Percentiles rank a stretch among this genome's conserved stretches.
Evolutionary conservation across 2,329 filamentous ascomycete species (phyloP).

Genomic region (Fusarium oxysporum): DNA sequence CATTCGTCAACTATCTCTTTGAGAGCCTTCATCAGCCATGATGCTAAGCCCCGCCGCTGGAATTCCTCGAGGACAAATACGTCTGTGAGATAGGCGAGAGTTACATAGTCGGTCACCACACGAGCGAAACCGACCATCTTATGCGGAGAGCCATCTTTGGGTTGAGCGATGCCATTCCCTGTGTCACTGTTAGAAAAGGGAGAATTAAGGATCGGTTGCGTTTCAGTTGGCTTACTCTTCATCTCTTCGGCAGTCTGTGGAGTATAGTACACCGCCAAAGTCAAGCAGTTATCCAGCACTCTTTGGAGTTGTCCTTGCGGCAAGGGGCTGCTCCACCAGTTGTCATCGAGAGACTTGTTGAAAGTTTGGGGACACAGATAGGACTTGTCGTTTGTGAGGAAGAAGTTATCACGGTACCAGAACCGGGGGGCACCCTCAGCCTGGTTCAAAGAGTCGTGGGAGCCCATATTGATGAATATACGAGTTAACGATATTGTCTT

Average conservation of each 20-base stretch:
- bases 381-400: slow-evolving; percentile 70
- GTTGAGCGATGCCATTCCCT: slow-evolving; percentile 50
- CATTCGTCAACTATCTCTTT: slow-evolving; percentile 67
- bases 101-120: slow-evolving; percentile 76
- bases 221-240: slow-evolving; percentile 48
- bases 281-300: slow-evolving; percentile 69
- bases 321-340: slow-evolving; percentile 70
- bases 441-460: slow-evolving; percentile 42
- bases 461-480: slow-evolving; percentile 42
- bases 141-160: slow-evolving; percentile 47
- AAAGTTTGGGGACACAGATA: slow-evolving; percentile 66
- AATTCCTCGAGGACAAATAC: slow-evolving; percentile 72
- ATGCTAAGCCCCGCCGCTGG: slow-evolving; percentile 71
- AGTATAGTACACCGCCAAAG: slow-evolving; percentile 67
- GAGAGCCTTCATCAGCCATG: slow-evolving; percentile 72
- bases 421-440: slow-evolving; percentile 52
- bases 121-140: slow-evolving; percentile 59
- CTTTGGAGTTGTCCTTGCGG: slow-evolving; percentile 61
- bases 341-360: slow-evolving; percentile 66
- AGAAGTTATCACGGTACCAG: slow-evolving; percentile 66
- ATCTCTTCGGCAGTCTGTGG: slow-evolving; percentile 54
- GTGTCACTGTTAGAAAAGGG: slow-evolving; percentile 9
- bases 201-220: neutral
- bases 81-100: slow-evolving; percentile 75
- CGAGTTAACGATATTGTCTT: slow-evolving; percentile 1